Conservation (phyloP, 2,329 filamentous ascomycete genomes). For the Fusarium sp. region DNA sequence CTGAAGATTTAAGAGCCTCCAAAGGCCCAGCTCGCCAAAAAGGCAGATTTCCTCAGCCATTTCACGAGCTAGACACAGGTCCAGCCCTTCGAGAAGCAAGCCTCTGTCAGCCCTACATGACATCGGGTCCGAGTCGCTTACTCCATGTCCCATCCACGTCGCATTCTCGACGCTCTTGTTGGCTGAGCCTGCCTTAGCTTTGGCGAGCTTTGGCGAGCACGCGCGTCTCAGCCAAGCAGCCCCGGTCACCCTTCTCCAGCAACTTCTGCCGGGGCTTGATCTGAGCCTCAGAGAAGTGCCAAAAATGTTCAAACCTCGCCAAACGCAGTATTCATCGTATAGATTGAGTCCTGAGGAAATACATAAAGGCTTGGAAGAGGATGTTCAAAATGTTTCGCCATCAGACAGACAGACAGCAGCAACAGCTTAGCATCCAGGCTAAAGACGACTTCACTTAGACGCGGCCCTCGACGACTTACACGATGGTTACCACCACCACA, state of each 20-base stretch:
- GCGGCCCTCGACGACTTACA: neutral
- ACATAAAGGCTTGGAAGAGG: conserved; percentile 16
- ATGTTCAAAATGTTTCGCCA: neutral
- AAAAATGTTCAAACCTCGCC: neutral
- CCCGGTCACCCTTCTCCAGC: conserved; percentile 3
- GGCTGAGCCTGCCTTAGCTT: conserved; percentile 26
- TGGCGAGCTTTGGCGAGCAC: conserved; percentile 35
- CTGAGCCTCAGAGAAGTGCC: conserved; percentile 15
- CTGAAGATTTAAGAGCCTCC: neutral
- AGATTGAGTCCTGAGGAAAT: neutral
- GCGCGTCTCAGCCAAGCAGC: conserved; percentile 6
- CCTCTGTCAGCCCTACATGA: conserved; percentile 2
- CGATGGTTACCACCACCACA: conserved; percentile 40
- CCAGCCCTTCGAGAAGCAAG: neutral
- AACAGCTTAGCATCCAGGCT: neutral
- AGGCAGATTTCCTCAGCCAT: neutral
- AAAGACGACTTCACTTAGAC: neutral
- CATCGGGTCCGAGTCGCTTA: neutral
- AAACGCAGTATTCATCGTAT: neutral
- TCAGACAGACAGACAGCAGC: conserved; percentile 1
- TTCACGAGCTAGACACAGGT: neutral
- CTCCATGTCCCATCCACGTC: neutral
- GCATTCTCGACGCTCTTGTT: neutral
- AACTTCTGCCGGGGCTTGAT: neutral
- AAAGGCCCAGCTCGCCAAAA: neutral